phyloP scores from a whole-genome alignment of 176 grass and related monocot genomes.

The Pharus latifolius region DNA sequence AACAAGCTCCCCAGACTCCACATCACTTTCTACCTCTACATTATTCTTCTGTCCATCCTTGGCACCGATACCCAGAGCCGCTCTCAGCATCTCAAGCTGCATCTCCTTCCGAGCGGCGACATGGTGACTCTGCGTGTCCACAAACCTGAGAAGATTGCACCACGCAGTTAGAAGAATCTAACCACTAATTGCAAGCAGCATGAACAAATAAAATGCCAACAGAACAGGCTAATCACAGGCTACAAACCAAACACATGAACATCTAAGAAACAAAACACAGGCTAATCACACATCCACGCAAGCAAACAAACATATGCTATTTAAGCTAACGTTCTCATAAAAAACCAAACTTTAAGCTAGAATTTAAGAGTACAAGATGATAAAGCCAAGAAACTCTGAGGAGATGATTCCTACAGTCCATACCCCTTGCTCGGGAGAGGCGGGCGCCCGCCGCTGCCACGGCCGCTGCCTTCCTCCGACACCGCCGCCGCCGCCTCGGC shows the following conservation, averaged over 20 bases:
- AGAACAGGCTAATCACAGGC: too few relatives aligned
- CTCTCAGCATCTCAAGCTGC: conserved; percentile 76
- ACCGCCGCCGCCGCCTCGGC: conserved; percentile 25
- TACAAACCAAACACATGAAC: neutral
- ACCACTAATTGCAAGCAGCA: neutral
- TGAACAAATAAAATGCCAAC: neutral
- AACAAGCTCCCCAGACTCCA: conserved; percentile 87
- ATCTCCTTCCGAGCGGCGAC: conserved; percentile 78
- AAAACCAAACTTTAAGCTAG: neutral
- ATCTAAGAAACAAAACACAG: neutral
- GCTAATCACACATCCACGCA: neutral
- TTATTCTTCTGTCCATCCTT: conserved; percentile 28
- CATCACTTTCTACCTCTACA: conserved; percentile 55
- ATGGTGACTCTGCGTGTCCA: conserved; percentile 74
- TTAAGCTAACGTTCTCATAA: neutral
- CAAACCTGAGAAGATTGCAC: conserved; percentile 40
- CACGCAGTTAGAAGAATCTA: neutral
- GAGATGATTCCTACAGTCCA: neutral
- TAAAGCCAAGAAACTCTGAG: neutral
- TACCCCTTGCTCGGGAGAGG: conserved; percentile 37
- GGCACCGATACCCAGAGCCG: conserved; percentile 52
- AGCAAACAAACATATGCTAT: neutral
- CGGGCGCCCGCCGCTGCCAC: neutral
- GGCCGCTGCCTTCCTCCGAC: neutral
- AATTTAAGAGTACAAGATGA: too few relatives aligned